These are phyloP conservation scores for Talaromyces sp. DNA, from an alignment of 2,329 filamentous ascomycete species.

Conservation along the genomic window DNA sequence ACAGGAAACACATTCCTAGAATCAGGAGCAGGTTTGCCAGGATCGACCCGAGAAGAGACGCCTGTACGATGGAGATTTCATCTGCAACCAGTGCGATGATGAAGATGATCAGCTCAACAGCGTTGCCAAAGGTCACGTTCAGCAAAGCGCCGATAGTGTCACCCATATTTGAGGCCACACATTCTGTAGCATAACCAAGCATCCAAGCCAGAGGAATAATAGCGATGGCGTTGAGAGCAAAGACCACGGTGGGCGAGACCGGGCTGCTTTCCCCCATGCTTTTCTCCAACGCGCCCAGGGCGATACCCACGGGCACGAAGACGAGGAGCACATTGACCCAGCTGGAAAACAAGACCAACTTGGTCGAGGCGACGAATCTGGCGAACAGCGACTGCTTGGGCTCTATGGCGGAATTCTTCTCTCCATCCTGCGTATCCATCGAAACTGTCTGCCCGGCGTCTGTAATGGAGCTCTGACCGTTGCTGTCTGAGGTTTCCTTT, in stretches of 20 bases:
- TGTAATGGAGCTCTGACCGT: not conserved
- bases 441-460: conserved; percentile 30
- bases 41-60: conserved; percentile 78
- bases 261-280: conserved; percentile 15
- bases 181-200: conserved; percentile 66
- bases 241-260: conserved; percentile 54
- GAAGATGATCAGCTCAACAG: conserved; percentile 67
- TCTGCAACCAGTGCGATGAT: conserved; percentile 66
- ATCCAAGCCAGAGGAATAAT: conserved; percentile 66
- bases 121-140: conserved; percentile 69
- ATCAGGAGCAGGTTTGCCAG: conserved; percentile 79
- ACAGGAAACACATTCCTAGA: conserved; percentile 78
- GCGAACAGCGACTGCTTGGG: conserved; percentile 38
- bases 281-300: conserved; percentile 19
- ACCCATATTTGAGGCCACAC: conserved; percentile 61
- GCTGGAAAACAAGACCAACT: conserved; percentile 56
- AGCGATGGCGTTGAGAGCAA: conserved; percentile 65
- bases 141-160: conserved; percentile 63
- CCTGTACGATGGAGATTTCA: conserved; percentile 81
- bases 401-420: conserved; percentile 49
- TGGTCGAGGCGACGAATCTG: conserved; percentile 48
- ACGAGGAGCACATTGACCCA: conserved; percentile 29
- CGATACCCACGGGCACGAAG: conserved; percentile 25
- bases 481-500: not conserved
- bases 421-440: conserved; percentile 45